These are phyloP conservation scores for Clarireedia paspali DNA, from an alignment of 2,329 filamentous ascomycete species.

Conservation along the genomic window DNA sequence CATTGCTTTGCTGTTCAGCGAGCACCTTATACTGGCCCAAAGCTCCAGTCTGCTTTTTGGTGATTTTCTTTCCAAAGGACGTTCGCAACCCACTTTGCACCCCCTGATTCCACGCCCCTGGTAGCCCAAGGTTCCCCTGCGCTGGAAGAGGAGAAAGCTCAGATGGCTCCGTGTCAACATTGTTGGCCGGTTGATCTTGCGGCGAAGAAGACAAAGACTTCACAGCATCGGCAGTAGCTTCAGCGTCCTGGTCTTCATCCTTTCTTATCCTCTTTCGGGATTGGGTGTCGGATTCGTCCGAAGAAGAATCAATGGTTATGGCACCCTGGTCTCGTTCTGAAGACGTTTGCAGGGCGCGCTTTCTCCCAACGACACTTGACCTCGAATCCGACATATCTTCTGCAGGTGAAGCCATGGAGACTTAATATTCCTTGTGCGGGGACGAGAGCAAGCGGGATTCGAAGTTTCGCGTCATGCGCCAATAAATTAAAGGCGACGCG, in stretches of 20 bases:
- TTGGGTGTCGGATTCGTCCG: not conserved
- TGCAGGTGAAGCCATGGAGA: not conserved
- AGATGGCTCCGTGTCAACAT: not conserved
- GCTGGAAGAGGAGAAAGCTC: not conserved
- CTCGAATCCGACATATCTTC: slow-evolving; percentile 8
- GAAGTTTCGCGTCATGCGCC: not conserved
- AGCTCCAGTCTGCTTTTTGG: not conserved
- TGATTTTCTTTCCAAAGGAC: slow-evolving; percentile 28
- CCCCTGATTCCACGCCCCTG: slow-evolving; percentile 34
- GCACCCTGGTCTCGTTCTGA: not conserved
- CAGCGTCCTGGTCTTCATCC: not conserved
- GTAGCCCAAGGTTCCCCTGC: not conserved
- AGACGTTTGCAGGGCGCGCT: slow-evolving; percentile 6
- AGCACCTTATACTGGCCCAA: too few species aligned
- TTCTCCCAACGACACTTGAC: slow-evolving; percentile 1
- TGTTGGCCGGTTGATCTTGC: not conserved
- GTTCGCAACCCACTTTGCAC: slow-evolving; percentile 35
- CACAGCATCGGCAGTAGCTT: not conserved
- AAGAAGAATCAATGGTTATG: slow-evolving; percentile 6
- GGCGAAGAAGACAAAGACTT: not conserved
- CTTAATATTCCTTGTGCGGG: not conserved
- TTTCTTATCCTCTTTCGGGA: slow-evolving; percentile 3
- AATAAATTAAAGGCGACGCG: too few species aligned
- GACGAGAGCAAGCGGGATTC: not conserved
- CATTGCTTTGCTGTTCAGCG: too few species aligned